Evolutionary conservation across 768 basidiomycete genomes (phyloP).

Genomic region (Omphalotus guepiniiformis): DNA sequence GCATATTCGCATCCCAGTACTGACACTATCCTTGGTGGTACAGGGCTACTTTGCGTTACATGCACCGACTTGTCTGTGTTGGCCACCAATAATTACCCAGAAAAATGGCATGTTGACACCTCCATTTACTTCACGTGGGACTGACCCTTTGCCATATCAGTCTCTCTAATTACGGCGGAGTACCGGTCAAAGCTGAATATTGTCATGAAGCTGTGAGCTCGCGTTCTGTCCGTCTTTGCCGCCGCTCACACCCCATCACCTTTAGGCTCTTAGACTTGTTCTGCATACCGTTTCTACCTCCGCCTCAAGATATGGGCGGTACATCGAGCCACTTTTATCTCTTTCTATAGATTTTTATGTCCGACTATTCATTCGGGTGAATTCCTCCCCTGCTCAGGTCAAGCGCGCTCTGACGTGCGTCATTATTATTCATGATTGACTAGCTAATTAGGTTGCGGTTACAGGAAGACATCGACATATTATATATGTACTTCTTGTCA

Average conservation of each 20-base stretch:
- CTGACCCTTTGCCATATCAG: constrained; percentile 32
- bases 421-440: not conserved
- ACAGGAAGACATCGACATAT: constrained; percentile 80
- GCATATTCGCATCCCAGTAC: not conserved
- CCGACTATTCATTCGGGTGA: constrained; percentile 81
- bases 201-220: constrained; percentile 82
- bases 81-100: constrained; percentile 90
- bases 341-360: constrained; percentile 98
- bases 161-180: constrained; percentile 93
- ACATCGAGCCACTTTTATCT: constrained; percentile 83
- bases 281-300: constrained; percentile 81
- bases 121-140: too few relatives aligned
- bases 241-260: not conserved
- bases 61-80: constrained; percentile 95
- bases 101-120: constrained; percentile 73
- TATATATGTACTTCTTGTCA: constrained; percentile 87
- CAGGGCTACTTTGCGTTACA: constrained; percentile 90
- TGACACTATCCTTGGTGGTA: constrained; percentile 1
- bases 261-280: constrained; percentile 86
- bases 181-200: constrained; percentile 89
- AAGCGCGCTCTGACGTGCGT: constrained; percentile 78
- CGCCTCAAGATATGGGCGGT: constrained; percentile 89
- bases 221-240: constrained; percentile 3
- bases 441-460: too few relatives aligned
- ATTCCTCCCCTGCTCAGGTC: constrained; percentile 72